Base-by-base conservation (phyloP, 306 rosid species). In the Oxytropis ochrocephala region DNA sequence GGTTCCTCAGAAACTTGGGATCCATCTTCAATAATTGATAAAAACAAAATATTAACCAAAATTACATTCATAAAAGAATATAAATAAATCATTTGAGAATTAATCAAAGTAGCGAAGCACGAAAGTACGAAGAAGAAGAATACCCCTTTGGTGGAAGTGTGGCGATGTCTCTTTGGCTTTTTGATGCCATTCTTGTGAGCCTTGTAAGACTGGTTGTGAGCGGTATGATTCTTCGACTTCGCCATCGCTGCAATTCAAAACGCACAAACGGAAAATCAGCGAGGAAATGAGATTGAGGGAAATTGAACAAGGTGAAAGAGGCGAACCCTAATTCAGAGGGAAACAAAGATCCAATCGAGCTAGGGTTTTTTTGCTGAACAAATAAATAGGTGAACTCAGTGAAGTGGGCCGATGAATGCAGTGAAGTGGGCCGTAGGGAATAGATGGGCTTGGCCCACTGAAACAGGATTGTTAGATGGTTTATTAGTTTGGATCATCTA, bases 171-270 rank as follows among this genome's bases (percentile, higher is more conserved):
- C 85, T 77, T 82, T 42, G 99, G 99, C 80, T 95, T 95, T 75
- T 95, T 95, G 86, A 95, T 95, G 69, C 99, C 97, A 30, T 95
- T 95, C 77, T 80, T 85, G 82, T 95, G 99, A n/a, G 99, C 99
- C 82, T 95, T 95, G 85, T 74, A 80, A 59, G 99, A 95, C 65
- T 95, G 99, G 82, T 95, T 95, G 95, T 95, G 99, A 36, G 99
- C 96, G 0, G 99, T 95, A 92, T 95, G 97, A 52, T 95, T 95
- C 99, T 95, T 95, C 61, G 99, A 95, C 96, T 95, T 95, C 5
- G 99, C 99, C 99, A 95, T 95, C 24, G 83, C 95, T 94, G 86
- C 29, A 77, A 71, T 9, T 17, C 46, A 64, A 53, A 0, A 8
- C 10, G 13, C 19, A 48, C 30, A 66, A 36, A 0, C 1, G 1